Evolutionary conservation across 2,329 filamentous ascomycete species (phyloP).

Genomic region (Geosmithia morbida): DNA sequence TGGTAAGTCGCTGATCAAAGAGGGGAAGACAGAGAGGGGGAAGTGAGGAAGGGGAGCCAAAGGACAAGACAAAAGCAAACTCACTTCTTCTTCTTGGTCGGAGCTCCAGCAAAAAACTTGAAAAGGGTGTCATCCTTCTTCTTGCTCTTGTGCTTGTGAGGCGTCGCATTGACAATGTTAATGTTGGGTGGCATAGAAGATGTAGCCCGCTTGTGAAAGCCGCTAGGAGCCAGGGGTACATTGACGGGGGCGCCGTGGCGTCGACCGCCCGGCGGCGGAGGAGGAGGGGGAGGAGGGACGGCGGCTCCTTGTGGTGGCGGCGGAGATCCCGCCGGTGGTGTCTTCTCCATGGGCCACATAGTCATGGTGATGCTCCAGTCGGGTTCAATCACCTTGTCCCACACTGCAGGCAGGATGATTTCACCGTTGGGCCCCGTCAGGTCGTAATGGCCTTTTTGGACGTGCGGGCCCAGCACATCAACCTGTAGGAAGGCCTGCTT

Average conservation of each 20-base stretch:
- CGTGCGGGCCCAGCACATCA: constrained; percentile 60
- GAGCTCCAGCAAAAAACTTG: constrained; percentile 1
- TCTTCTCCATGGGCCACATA: constrained; percentile 43
- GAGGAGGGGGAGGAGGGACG: not conserved
- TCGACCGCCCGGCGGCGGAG: not conserved
- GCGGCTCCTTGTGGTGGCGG: not conserved
- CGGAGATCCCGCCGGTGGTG: constrained; percentile 8
- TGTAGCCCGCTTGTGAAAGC: not conserved
- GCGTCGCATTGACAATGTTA: constrained; percentile 3
- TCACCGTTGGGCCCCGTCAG: constrained; percentile 66
- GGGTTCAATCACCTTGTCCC: constrained; percentile 69
- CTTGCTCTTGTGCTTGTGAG: constrained; percentile 3
- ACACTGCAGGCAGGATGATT: constrained; percentile 65
- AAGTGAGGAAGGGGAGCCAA: not conserved
- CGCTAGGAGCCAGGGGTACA: not conserved
- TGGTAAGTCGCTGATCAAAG: not conserved
- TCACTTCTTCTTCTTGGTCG: constrained; percentile 5
- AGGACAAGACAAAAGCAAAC: not conserved
- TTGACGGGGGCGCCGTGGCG: not conserved
- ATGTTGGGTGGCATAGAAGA: not conserved
- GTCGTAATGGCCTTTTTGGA: constrained; percentile 68
- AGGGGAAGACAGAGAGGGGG: too few relatives aligned
- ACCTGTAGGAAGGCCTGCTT: constrained; percentile 73
- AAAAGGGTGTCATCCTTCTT: constrained; percentile 1
- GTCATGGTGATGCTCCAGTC: constrained; percentile 43